A percentile compares a stretch with the other conserved stretches of the same genome.
phyloP scores from a whole-genome alignment of 768 basidiomycete species.

The Suillus placidus region DNA sequence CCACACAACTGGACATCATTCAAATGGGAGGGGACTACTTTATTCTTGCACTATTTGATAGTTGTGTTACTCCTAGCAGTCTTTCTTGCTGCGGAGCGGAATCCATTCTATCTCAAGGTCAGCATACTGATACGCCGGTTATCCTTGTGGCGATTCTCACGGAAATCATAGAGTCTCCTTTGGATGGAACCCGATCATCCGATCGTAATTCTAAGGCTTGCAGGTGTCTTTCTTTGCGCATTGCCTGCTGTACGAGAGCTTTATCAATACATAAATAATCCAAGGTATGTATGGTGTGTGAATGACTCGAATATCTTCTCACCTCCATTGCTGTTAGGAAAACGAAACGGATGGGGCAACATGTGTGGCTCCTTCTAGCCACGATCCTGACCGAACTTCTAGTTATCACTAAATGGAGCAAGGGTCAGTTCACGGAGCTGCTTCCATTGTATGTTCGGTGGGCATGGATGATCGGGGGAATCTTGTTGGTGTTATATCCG shows the following conservation, averaged over 20 bases:
- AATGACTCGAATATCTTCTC: conserved; percentile 4
- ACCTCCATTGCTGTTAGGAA: conserved; percentile 47
- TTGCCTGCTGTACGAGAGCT: conserved; percentile 84
- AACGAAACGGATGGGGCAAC: conserved; percentile 88
- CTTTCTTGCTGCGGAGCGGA: conserved; percentile 83
- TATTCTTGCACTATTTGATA: conserved; percentile 71
- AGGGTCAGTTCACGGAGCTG: conserved; percentile 66
- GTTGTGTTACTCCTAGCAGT: conserved; percentile 77
- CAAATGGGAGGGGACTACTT: conserved; percentile 82
- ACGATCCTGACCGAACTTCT: conserved; percentile 84
- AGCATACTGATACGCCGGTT: conserved; percentile 19
- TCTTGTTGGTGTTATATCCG: conserved; percentile 71
- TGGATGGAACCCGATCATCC: conserved; percentile 95
- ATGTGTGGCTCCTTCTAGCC: conserved; percentile 84
- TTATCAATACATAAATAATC: conserved; percentile 81
- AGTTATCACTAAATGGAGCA: conserved; percentile 81
- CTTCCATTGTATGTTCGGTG: conserved; percentile 63
- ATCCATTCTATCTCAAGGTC: conserved; percentile 88
- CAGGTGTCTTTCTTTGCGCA: conserved; percentile 82
- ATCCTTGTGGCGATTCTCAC: conserved; percentile 21
- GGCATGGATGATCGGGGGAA: conserved; percentile 65
- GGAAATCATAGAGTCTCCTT: conserved; percentile 50
- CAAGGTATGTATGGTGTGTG: conserved; percentile 58
- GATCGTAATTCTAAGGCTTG: conserved; percentile 71
- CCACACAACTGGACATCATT: conserved; percentile 88